Conservation (phyloP, 2,329 filamentous ascomycete species). For the Fusarium nygamai region DNA sequence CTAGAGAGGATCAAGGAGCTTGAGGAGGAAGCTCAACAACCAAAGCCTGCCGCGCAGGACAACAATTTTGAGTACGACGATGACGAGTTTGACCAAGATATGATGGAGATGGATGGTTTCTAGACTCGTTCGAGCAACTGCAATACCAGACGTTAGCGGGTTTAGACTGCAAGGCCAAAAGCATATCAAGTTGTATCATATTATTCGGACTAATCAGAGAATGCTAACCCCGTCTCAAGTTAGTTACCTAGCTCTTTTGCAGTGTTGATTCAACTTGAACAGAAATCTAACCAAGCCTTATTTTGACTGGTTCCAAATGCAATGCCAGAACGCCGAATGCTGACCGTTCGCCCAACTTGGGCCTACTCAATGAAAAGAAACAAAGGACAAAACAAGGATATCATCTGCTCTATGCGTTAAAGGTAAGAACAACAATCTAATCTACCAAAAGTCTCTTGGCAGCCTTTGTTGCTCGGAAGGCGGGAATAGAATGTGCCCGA, state of each 20-base stretch:
- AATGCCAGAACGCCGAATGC: conserved; percentile 1
- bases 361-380: neutral
- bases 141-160: neutral
- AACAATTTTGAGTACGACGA: conserved; percentile 64
- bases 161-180: neutral
- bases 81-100: conserved; percentile 62
- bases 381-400: neutral
- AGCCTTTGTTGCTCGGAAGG: conserved; percentile 68
- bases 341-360: neutral
- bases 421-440: conserved; percentile 5
- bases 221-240: neutral
- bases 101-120: conserved; percentile 63
- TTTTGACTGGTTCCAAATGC: neutral
- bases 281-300: conserved; percentile 3
- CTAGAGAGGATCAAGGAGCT: conserved; percentile 73
- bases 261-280: neutral
- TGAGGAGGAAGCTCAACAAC: conserved; percentile 54
- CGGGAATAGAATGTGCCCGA: conserved; percentile 64
- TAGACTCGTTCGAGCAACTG: conserved; percentile 18
- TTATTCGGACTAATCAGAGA: conserved; percentile 11
- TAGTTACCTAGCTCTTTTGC: neutral
- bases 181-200: conserved; percentile 16
- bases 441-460: conserved; percentile 51
- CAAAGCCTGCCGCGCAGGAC: conserved; percentile 24
- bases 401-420: neutral